These are phyloP conservation scores for Chlamydomonas incerta DNA, from an alignment of 139 green algal genomes.

Conservation along the genomic window DNA sequence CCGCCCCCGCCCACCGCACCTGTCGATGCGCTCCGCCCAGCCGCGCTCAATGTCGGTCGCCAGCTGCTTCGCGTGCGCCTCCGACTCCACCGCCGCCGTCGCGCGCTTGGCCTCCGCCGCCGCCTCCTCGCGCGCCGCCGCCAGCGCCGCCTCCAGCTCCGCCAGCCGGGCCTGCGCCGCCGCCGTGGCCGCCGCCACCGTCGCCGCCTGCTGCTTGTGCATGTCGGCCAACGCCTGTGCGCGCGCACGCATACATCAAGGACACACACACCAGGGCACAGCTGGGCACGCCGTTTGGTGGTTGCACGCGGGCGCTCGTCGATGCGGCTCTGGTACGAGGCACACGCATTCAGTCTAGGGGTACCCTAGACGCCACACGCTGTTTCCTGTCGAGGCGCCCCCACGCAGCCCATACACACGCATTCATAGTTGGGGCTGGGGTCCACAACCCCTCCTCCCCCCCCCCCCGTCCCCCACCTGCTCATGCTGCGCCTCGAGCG, in stretches of 20 bases:
- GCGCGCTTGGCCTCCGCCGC: not conserved
- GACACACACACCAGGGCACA: too few relatives aligned
- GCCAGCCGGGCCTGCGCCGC: not conserved
- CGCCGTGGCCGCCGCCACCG: not conserved
- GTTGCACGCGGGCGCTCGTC: too few relatives aligned
- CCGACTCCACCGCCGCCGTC: slow-evolving; percentile 7
- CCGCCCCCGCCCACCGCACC: slow-evolving; percentile 32
- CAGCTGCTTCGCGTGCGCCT: not conserved
- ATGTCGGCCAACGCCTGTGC: slow-evolving; percentile 1
- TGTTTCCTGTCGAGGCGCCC: too few relatives aligned
- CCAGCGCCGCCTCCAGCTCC: slow-evolving; percentile 19
- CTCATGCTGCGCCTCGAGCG: slow-evolving; percentile 28
- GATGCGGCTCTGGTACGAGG: too few relatives aligned
- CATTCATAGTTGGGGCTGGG: too few relatives aligned
- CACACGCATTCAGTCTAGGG: too few relatives aligned
- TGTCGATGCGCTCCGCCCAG: slow-evolving; percentile 28
- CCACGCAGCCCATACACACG: too few relatives aligned
- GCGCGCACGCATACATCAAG: not conserved
- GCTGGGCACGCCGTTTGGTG: too few relatives aligned
- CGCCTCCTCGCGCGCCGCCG: not conserved
- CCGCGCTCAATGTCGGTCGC: slow-evolving; percentile 26
- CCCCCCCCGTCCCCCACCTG: not conserved
- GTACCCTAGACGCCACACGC: too few relatives aligned
- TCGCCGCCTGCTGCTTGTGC: slow-evolving; percentile 5
- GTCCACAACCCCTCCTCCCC: not conserved